Evolutionary conservation across 2,329 filamentous ascomycete genomes (phyloP).

Genomic region (Talaromyces marneffei): DNA sequence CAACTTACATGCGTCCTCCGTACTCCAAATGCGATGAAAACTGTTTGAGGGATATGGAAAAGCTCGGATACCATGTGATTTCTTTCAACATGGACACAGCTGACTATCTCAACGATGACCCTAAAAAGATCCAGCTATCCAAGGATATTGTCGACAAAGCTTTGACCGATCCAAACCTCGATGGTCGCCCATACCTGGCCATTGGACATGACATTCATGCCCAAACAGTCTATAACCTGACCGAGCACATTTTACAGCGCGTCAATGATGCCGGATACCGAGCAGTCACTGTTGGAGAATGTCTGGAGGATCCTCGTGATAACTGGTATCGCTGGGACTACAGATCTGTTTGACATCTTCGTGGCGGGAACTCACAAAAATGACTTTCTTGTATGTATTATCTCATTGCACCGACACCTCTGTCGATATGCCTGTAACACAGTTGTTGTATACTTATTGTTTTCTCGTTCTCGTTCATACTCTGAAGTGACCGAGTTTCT

Average conservation of each 20-base stretch:
- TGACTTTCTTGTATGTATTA: neutral
- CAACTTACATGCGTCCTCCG: slow-evolving; percentile 51
- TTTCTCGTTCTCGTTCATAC: neutral
- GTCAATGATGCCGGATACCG: slow-evolving; percentile 28
- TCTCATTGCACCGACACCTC: neutral
- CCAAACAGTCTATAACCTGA: slow-evolving; percentile 40
- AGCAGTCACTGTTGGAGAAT: slow-evolving; percentile 41
- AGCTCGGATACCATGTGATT: slow-evolving; percentile 47
- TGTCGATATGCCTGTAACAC: neutral
- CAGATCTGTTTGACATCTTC: slow-evolving; percentile 12
- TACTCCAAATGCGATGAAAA: slow-evolving; percentile 38
- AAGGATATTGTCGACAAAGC: slow-evolving; percentile 37
- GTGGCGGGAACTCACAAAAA: too few species aligned
- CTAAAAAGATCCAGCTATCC: slow-evolving; percentile 32
- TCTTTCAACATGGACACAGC: slow-evolving; percentile 44
- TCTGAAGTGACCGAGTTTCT: neutral
- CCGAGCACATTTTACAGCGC: slow-evolving; percentile 35
- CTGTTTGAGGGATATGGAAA: slow-evolving; percentile 39
- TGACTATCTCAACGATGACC: slow-evolving; percentile 40
- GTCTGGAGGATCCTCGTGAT: slow-evolving; percentile 33
- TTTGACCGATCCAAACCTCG: slow-evolving; percentile 21
- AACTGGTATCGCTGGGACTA: slow-evolving; percentile 40
- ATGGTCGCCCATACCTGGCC: slow-evolving; percentile 33
- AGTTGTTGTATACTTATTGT: neutral
- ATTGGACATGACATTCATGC: slow-evolving; percentile 41